phyloP scores from a whole-genome alignment of 441 rosid species.

The Populus hybrid region DNA sequence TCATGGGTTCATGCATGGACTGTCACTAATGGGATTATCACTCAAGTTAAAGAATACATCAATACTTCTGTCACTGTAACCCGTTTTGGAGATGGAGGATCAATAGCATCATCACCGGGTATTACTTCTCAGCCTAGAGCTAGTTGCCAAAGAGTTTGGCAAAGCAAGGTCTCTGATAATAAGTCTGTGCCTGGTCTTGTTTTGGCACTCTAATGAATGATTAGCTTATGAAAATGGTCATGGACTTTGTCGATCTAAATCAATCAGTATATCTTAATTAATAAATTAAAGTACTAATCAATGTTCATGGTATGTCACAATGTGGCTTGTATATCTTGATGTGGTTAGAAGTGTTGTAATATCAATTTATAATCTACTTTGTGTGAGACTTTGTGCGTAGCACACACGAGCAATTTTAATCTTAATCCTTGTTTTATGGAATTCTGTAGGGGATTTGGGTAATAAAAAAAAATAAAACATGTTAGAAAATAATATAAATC shows the following conservation, averaged over 20 bases:
- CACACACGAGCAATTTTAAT: not conserved
- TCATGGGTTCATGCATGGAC: constrained; percentile 86
- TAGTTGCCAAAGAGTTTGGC: constrained; percentile 33
- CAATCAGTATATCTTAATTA: not conserved
- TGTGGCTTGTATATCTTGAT: not conserved
- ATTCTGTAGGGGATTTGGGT: too few species aligned
- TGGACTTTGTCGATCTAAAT: too few species aligned
- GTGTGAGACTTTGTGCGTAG: not conserved
- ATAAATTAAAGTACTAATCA: not conserved
- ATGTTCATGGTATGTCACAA: not conserved
- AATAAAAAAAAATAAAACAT: too few species aligned
- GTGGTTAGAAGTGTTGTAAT: not conserved
- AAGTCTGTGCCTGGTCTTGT: constrained; percentile 43
- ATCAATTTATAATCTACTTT: not conserved
- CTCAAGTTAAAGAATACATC: constrained; percentile 60
- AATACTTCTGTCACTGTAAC: constrained; percentile 37
- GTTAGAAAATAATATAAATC: too few species aligned
- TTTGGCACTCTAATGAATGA: constrained; percentile 31
- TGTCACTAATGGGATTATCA: constrained; percentile 54
- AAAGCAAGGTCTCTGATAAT: constrained; percentile 34
- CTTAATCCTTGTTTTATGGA: too few species aligned
- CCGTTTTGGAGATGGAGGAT: constrained; percentile 12
- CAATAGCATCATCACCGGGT: not conserved
- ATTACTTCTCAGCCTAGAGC: not conserved
- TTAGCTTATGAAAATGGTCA: not conserved